Evolutionary conservation across 441 rosid genomes (phyloP), one percentile per base, ranked within the genome.

Genomic region (Metrosideros polymorpha): DNA sequence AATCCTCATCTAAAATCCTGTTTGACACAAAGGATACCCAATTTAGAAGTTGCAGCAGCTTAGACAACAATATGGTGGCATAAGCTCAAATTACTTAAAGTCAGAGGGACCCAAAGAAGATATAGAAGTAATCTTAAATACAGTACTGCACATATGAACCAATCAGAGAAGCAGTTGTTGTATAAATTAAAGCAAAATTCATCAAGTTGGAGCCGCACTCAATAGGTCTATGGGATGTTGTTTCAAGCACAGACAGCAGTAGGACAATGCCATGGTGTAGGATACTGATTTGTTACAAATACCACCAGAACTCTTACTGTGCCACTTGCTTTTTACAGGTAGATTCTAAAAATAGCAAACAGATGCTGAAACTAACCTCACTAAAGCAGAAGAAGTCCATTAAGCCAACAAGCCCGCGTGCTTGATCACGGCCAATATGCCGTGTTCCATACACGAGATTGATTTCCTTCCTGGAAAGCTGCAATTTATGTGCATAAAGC

Each of bases 321-420:
- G n/a, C 47, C 79, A 39, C n/a, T 71, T 71, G n/a, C n/a, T 71
- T 71, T 71, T 13, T 71, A 71, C 8, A 71, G 39, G 49, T 43
- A 83, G 47, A 83, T 83, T 52, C n/a, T 15, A 52, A 30, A 83
- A 35, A 32, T 83, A 53, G 45, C n/a, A 35, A 83, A 49, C 42
- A 52, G 79, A 66, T 24, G 42, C 75, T 29, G 25, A 87, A 88
- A 92, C 91, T 77, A 35, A 98, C 99, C 98, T 98, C 99, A 56
- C 97, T 98, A 91, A 98, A 98, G 91, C 99, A 98, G 90, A 98
- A 98, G 93, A 96, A 94, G 92, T 98, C 99, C 99, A 98, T 98
- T 92, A 98, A 92, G 84, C 99, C 99, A 89, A 95, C 98, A 76
- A 98, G 95, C 32, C 88, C 93, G 54, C 94, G 96, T 5, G 98